A percentile compares a stretch with the other conserved stretches of the same genome.
Evolutionary conservation across 352 stramenopile species (phyloP).

Genomic region (Phytophthora citrophthora): DNA sequence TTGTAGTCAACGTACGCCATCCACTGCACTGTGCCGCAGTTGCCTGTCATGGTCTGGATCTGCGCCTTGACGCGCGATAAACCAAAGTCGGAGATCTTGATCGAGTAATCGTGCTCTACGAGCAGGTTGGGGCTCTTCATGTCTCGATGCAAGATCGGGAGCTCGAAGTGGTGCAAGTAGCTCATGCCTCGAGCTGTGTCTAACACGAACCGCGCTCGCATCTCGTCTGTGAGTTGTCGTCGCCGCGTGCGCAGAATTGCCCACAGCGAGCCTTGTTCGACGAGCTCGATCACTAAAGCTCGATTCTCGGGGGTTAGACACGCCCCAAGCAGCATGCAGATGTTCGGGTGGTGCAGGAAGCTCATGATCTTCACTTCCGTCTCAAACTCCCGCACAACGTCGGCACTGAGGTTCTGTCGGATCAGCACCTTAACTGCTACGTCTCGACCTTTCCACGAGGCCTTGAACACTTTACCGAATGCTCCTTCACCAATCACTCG

Average conservation of each 20-base stretch:
- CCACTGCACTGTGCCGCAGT: slow-evolving; percentile 90
- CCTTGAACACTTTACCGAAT: slow-evolving; percentile 82
- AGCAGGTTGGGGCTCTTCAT: slow-evolving; percentile 93
- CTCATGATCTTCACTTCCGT: slow-evolving; percentile 88
- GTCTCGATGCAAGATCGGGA: slow-evolving; percentile 89
- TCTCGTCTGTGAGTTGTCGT: slow-evolving; percentile 43
- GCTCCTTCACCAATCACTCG: slow-evolving; percentile 78
- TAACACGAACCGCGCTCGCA: slow-evolving; percentile 65
- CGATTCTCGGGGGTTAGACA: slow-evolving; percentile 93
- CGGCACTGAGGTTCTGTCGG: slow-evolving; percentile 67
- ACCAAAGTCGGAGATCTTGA: slow-evolving; percentile 94
- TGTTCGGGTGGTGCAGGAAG: slow-evolving; percentile 95
- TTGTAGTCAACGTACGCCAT: slow-evolving; percentile 74
- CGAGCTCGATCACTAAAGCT: slow-evolving; percentile 96
- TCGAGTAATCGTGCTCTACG: slow-evolving; percentile 81
- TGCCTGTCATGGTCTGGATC: slow-evolving; percentile 92
- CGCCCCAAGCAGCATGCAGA: slow-evolving; percentile 96
- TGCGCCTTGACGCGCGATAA: slow-evolving; percentile 92
- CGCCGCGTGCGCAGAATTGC: slow-evolving; percentile 82
- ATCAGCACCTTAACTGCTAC: slow-evolving; percentile 85
- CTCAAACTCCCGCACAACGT: slow-evolving; percentile 81
- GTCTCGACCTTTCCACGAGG: slow-evolving; percentile 52
- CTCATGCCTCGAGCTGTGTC: slow-evolving; percentile 88
- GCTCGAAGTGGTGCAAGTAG: slow-evolving; percentile 88
- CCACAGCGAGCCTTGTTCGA: slow-evolving; percentile 94